Percentiles rank a stretch among this genome's conserved stretches.
Evolutionary conservation across 306 rosid genomes (phyloP).

Genomic region (Ammopiptanthus mongolicus): DNA sequence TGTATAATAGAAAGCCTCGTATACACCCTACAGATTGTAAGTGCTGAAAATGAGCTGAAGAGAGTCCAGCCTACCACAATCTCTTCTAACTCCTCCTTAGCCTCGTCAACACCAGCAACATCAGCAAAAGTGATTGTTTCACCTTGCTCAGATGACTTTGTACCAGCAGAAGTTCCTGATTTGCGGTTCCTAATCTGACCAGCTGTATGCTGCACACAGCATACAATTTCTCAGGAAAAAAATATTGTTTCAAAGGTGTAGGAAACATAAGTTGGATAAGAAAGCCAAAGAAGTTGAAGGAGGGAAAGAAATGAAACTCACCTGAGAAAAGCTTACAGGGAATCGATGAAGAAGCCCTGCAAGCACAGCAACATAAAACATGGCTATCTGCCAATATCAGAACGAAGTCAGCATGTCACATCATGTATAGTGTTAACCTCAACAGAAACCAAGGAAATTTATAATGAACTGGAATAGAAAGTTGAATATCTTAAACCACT

Average conservation of each 20-base stretch:
- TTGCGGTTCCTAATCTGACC: conserved; percentile 91
- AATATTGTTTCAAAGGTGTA: conserved; percentile 8
- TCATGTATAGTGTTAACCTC: not conserved
- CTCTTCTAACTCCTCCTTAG: conserved; percentile 98
- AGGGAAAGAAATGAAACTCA: conserved; percentile 20
- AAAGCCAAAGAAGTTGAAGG: not conserved
- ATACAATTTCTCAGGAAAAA: conserved; percentile 35
- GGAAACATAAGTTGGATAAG: conserved; percentile 1
- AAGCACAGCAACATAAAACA: conserved; percentile 84
- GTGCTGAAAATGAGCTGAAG: conserved; percentile 11
- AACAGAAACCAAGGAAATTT: not conserved
- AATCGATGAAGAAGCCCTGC: conserved; percentile 86
- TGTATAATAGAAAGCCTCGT: conserved; percentile 15
- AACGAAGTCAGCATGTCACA: conserved; percentile 26
- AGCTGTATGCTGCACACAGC: conserved; percentile 64
- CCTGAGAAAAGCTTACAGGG: conserved; percentile 90
- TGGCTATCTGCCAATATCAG: conserved; percentile 59
- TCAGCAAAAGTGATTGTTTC: conserved; percentile 88
- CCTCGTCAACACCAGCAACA: conserved; percentile 98
- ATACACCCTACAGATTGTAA: conserved; percentile 19
- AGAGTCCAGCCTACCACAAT: conserved; percentile 77
- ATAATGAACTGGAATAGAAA: conserved; percentile 3
- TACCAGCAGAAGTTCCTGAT: conserved; percentile 69
- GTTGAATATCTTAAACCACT: not conserved
- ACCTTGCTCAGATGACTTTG: conserved; percentile 78